Base-by-base conservation (phyloP, 768 basidiomycete species). In the Trametes coccinea region DNA sequence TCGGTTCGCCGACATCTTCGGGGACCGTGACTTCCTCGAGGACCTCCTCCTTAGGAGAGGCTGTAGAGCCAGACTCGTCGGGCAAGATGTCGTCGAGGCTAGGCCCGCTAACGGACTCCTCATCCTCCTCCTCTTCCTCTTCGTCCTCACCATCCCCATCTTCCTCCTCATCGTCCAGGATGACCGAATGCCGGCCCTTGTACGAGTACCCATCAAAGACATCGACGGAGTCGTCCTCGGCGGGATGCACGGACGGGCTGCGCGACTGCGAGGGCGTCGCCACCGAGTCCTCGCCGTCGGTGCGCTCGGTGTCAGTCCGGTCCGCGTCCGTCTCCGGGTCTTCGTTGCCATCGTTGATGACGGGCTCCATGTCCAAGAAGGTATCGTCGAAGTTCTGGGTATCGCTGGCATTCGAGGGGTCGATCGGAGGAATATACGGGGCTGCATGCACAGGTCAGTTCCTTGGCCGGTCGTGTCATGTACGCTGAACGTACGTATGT, bases 331-430 rank as follows among this genome's bases (percentile, higher is more conserved):
- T 89, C 70, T 89, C 87, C 56, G 78, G 79, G 50, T 83, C 79
- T 63, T 80, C 79, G 39, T 83, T 80, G 46, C 87, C 88, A 67
- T 90, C 89, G 65, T 95, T 91, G 63, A 98, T 85, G 50, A 92
- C 88, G 27, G 95, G 93, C 66, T 90, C 89, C 92, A 98, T 96
- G 71, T 92, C 92, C 61, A 98, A 82, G 85, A 97, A 98, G 43
- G 92, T 88, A 64, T 95, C 92, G 74, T 98, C 96, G 74, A 98
- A 99, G 76, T 98, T 98, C 74, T 93, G 92, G 66, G 93, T 95
- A 82, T 99, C 97, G 69, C 88, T 87, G 62, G 95, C 95, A 76
- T 96, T 93, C 45, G 85, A 84, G 22, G 92, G 90, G 72, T 95
- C 92, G 71, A 94, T 92, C 33, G 90, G 90, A 14, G 93, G 93